phyloP scores from a whole-genome alignment of 1,139 yeast genomes.

The Eremothecium gossypii region DNA sequence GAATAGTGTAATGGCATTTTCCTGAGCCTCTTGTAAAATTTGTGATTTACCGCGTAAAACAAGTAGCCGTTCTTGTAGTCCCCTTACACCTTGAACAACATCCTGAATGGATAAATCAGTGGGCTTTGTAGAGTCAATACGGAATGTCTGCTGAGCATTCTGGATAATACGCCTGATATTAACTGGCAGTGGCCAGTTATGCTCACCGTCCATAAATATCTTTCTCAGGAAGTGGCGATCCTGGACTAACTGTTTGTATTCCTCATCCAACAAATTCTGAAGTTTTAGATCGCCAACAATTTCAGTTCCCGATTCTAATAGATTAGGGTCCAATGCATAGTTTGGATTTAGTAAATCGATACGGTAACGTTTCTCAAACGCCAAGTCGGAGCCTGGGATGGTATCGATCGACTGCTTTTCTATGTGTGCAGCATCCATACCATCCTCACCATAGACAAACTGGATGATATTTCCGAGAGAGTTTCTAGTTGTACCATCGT shows the following conservation, averaged over 20 bases:
- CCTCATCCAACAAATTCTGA: constrained; percentile 75
- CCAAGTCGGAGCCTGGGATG: constrained; percentile 81
- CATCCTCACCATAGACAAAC: constrained; percentile 98
- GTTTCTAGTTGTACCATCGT: constrained; percentile 97
- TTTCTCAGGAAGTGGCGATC: constrained; percentile 79
- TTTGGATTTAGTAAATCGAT: constrained; percentile 74
- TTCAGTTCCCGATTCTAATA: constrained; percentile 83
- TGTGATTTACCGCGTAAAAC: constrained; percentile 79
- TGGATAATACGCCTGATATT: constrained; percentile 94
- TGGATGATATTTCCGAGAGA: constrained; percentile 94
- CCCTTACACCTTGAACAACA: constrained; percentile 64
- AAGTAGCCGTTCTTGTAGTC: constrained; percentile 53
- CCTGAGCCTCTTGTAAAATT: constrained; percentile 77
- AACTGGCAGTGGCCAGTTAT: constrained; percentile 95
- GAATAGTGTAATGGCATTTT: constrained; percentile 82
- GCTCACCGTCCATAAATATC: constrained; percentile 88
- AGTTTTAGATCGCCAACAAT: constrained; percentile 82
- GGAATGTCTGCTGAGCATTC: constrained; percentile 96
- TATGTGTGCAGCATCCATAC: constrained; percentile 95
- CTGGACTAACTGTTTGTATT: constrained; percentile 60
- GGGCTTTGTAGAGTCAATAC: constrained; percentile 81
- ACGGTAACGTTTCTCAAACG: constrained; percentile 77
- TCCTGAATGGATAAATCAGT: constrained; percentile 83
- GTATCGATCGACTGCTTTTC: constrained; percentile 97
- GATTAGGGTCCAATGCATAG: constrained; percentile 55